Percentiles rank a stretch among this genome's conserved stretches.
Evolutionary conservation across 805 yeast species (phyloP).

Genomic region (Komagataella phaffii): DNA sequence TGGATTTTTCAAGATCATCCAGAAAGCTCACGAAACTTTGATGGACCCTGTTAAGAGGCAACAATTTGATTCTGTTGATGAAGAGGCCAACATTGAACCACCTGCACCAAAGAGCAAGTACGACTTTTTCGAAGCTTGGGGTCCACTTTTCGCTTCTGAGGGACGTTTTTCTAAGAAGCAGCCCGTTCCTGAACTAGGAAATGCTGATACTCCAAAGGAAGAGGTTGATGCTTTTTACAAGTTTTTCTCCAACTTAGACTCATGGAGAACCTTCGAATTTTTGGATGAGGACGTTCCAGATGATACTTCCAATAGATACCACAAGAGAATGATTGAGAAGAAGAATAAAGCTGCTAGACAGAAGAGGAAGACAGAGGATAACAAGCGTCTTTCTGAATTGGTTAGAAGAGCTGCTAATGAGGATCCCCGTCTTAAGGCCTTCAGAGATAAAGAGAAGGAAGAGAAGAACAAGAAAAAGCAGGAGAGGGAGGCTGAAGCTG

Average conservation of each 20-base stretch:
- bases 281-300: conserved; percentile 98
- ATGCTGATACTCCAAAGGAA: conserved; percentile 48
- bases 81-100: conserved; percentile 70
- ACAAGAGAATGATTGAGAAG: conserved; percentile 96
- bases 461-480: conserved; percentile 92
- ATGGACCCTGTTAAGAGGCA: conserved; percentile 77
- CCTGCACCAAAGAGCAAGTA: conserved; percentile 54
- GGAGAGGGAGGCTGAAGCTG: conserved; percentile 96
- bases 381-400: conserved; percentile 71
- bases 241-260: conserved; percentile 89
- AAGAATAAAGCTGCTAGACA: conserved; percentile 94
- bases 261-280: conserved; percentile 97
- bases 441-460: conserved; percentile 89
- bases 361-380: conserved; percentile 96
- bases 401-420: conserved; percentile 80
- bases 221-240: conserved; percentile 82
- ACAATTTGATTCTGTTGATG: conserved; percentile 94
- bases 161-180: conserved; percentile 84
- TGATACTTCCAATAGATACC: conserved; percentile 97
- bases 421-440: conserved; percentile 90
- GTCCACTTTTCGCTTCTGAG: conserved; percentile 82
- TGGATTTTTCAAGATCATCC: conserved; percentile 95
- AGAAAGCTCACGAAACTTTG: conserved; percentile 87
- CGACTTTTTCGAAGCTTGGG: conserved; percentile 89
- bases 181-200: conserved; percentile 81